Base-by-base conservation (phyloP, 116 monocot species). In the Zostera marina region DNA sequence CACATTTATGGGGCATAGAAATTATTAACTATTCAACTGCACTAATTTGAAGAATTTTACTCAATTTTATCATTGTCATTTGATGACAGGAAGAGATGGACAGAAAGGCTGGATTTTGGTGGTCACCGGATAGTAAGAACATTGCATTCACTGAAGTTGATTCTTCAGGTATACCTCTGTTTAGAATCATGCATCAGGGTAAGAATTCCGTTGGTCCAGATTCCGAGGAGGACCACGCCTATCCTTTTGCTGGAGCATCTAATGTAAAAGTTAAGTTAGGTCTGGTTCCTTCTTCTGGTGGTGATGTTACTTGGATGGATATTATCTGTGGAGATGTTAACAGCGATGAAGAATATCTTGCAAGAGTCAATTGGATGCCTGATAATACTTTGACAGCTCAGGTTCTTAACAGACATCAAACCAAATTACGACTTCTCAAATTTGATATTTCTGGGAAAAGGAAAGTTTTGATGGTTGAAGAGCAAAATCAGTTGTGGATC, bases 121-220 rank as follows among this genome's bases (percentile, higher is more conserved):
- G 98, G 98, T 90, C 98, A 52, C 81, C 70, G 48, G 83, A 90
- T 52, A 86, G 90, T 76, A 86, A 76, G 66, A 71, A 72, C 54
- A 82, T 98, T 61, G 98, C 90, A 40, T 98, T 98, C 49, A 72
- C 90, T 44, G 88, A 98, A 79, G 90, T 81, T 63, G 98, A 98
- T 68, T 80, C 76, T 44, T 76, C 90, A 45, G 80, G 66, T 16
- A 77, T 98, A 42, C 90, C 98, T 68, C 72, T 82, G 44, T 98
- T 72, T 63, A 85, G 98, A 79, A 98, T 98, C 20, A 89, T 98
- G 90, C 98, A 98, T 69, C 98, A 73, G 71, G 98, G 90, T 19
- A 98, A 90, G 73, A 66, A 39, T 65, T 78, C 63, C 63, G 85
- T 98, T 59, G 90, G 98, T 40, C 24, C 81, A 47, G 89, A 83